These are phyloP conservation scores for Apiotrichum veenhuisii DNA, from an alignment of 1,284 basidiomycete genomes.

Conservation along the genomic window DNA sequence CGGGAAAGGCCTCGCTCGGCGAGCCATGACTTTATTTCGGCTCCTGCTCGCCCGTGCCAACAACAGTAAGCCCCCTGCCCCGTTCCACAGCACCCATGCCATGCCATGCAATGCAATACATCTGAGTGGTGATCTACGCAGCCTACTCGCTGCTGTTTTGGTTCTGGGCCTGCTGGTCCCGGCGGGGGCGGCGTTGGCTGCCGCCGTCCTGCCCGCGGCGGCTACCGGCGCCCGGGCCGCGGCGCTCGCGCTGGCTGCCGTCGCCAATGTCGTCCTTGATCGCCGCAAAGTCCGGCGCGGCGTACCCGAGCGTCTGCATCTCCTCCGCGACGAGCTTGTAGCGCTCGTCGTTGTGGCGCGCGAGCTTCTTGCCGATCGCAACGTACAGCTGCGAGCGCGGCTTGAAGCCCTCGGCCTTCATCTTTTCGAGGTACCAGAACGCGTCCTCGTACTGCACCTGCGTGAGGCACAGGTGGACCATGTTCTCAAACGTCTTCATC, in stretches of 20 bases:
- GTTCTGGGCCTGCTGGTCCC: not conserved
- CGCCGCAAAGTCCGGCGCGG: slow-evolving; percentile 6
- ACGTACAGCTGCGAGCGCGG: slow-evolving; percentile 62
- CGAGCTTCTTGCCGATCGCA: slow-evolving; percentile 60
- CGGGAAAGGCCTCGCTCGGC: no score
- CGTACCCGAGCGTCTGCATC: slow-evolving; percentile 58
- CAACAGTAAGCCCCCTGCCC: no score
- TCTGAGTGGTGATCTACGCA: slow-evolving; percentile 1
- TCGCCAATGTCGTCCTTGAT: not conserved
- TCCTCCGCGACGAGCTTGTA: slow-evolving; percentile 66
- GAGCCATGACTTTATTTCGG: no score
- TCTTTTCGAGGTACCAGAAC: slow-evolving; percentile 81
- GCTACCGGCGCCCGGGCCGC: not conserved
- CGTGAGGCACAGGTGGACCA: slow-evolving; percentile 66
- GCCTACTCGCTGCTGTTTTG: not conserved
- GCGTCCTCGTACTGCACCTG: slow-evolving; percentile 75
- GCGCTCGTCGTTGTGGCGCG: slow-evolving; percentile 59
- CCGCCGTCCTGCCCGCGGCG: not conserved
- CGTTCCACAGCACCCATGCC: no score
- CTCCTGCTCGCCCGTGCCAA: no score
- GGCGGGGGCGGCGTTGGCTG: not conserved
- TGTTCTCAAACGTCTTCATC: slow-evolving; percentile 60
- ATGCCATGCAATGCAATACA: slow-evolving; percentile 10
- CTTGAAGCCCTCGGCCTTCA: slow-evolving; percentile 62
- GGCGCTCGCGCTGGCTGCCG: not conserved